Evolutionary conservation across 495 filamentous ascomycete species (phyloP), one percentile per base, ranked within the genome.

Genomic region (Letharia lupina): DNA sequence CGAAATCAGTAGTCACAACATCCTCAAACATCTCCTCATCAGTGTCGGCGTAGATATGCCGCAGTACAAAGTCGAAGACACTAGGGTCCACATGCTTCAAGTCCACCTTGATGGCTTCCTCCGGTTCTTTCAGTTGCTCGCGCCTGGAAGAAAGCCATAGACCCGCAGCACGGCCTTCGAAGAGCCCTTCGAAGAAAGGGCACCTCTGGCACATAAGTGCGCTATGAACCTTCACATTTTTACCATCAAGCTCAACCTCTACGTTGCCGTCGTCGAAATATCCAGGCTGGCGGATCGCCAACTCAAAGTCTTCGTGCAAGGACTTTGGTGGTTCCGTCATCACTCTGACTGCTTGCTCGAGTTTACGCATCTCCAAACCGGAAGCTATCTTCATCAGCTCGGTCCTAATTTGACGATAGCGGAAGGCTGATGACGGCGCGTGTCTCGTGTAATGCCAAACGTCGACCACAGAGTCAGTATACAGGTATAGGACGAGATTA

Each of bases 141-240:
- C 86, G 84, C 52, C 93, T 84, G 28, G 81, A 81, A 47, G 84
- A 81, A 10, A 98, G 77, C 94, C 94, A 98, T 63, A 80, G 81
- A 3, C 94, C 94, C 45, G 82, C 82, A 20, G 94, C 89, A 56
- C 90, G 87, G 28, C 95, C 94, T 65, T 89, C 78, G 77, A 96
- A 97, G 31, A 98, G 79, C 6, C 90, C 89, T 68, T 91, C 80
- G 70, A 98, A 98, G 79, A 96, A 98, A 0, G 91, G 93, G 67
- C 91, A 96, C 71, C 95, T 80, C 71, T 88, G 87, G 65, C 91
- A 90, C 58, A 98, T 73, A 28, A 98, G 75, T 23, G 83, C 76
- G 68, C 89, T 93, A 72, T 98, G 93, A 10, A 88, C 87, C 39
- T 75, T 76, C 10, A 91, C 76, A 52, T 86, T 85, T 50, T 78